Conservation (phyloP, 2,329 filamentous ascomycete species). For the Trichophyton schoenleinii region DNA sequence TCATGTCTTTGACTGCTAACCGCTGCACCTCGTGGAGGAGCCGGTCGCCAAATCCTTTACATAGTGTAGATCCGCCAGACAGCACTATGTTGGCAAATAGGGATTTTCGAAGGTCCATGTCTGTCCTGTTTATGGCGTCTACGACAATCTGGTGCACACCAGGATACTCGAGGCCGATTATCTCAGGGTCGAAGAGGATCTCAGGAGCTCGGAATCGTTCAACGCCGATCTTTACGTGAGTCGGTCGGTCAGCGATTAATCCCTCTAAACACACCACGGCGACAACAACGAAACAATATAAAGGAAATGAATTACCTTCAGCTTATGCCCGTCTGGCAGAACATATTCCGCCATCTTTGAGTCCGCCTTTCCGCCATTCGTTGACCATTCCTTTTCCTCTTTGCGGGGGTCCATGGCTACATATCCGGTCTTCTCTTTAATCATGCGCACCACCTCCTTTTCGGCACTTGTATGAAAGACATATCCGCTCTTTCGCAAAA, state of each 20-base stretch:
- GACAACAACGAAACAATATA: background rate
- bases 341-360: constrained; percentile 75
- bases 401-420: constrained; percentile 80
- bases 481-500: constrained; percentile 83
- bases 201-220: constrained; percentile 94
- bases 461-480: constrained; percentile 96
- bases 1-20: constrained; percentile 95
- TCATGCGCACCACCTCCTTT: constrained; percentile 95
- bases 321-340: constrained; percentile 81
- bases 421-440: constrained; percentile 92
- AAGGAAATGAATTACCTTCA: constrained; percentile 52
- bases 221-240: constrained; percentile 56
- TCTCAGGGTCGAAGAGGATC: constrained; percentile 93
- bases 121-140: constrained; percentile 86
- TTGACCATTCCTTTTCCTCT: constrained; percentile 92
- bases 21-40: constrained; percentile 83
- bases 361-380: constrained; percentile 57
- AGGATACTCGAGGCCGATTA: constrained; percentile 92
- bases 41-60: constrained; percentile 90
- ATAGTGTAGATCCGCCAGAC: constrained; percentile 88
- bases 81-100: constrained; percentile 95
- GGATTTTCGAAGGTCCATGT: constrained; percentile 87
- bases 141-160: constrained; percentile 97
- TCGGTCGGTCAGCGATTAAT: background rate
- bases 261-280: background rate